These are phyloP conservation scores for Penicillium parvum DNA, from an alignment of 495 filamentous ascomycete genomes.

Conservation along the genomic window DNA sequence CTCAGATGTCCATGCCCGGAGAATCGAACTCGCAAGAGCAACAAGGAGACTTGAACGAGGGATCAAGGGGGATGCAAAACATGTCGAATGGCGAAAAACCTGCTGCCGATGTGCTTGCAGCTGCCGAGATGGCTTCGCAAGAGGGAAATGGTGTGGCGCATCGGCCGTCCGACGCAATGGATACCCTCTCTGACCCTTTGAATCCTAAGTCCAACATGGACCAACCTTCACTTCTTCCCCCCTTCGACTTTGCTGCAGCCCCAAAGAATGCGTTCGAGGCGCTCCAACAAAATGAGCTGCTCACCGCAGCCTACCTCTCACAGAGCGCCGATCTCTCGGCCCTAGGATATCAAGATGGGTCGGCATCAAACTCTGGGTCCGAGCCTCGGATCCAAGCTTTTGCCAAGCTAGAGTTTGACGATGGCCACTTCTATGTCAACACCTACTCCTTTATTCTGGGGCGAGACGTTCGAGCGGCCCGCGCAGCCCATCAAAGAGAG, in stretches of 20 bases:
- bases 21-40: slow-evolving; percentile 7
- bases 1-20: slow-evolving; percentile 6
- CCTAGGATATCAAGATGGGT: slow-evolving; percentile 38
- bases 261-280: slow-evolving; percentile 37
- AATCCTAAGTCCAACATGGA: slow-evolving; percentile 32
- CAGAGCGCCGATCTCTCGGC: slow-evolving; percentile 38
- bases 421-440: slow-evolving; percentile 70
- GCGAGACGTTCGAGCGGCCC: slow-evolving; percentile 55
- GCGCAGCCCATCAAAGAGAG: slow-evolving; percentile 47
- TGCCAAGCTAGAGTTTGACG: slow-evolving; percentile 66
- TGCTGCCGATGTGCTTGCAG: slow-evolving; percentile 15
- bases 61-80: slow-evolving; percentile 16
- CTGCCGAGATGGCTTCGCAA: slow-evolving; percentile 10
- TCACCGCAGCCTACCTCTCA: slow-evolving; percentile 40
- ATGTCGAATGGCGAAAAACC: slow-evolving; percentile 21
- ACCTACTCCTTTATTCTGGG: slow-evolving; percentile 63
- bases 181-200: slow-evolving; percentile 34
- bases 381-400: slow-evolving; percentile 56
- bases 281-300: slow-evolving; percentile 40
- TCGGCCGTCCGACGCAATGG: slow-evolving; percentile 20
- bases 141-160: slow-evolving; percentile 4
- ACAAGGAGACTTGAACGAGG: slow-evolving; percentile 3
- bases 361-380: slow-evolving; percentile 38
- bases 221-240: slow-evolving; percentile 34
- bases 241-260: slow-evolving; percentile 34